Percentiles rank a stretch among this genome's conserved stretches.
phyloP scores from a whole-genome alignment of 2,329 filamentous ascomycete species.

The Aureobasidium lini region DNA sequence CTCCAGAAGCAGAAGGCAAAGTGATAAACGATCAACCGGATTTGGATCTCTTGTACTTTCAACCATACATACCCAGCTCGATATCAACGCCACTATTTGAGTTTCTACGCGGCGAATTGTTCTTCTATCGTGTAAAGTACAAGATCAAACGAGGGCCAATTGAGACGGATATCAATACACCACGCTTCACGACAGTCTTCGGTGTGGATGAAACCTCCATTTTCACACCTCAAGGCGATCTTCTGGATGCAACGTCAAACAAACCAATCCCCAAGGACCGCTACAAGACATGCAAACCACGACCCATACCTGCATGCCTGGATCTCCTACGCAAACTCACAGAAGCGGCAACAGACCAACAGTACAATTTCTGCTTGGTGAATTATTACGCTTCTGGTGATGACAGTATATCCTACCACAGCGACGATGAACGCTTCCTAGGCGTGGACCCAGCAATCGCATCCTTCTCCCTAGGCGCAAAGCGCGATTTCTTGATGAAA shows the following conservation, averaged over 20 bases:
- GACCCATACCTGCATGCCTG: slow-evolving; percentile 65
- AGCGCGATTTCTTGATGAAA: slow-evolving; percentile 70
- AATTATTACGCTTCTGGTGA: slow-evolving; percentile 75
- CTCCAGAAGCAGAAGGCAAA: slow-evolving; percentile 42
- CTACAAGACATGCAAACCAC: slow-evolving; percentile 51
- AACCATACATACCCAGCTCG: slow-evolving; percentile 59
- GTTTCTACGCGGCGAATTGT: slow-evolving; percentile 62
- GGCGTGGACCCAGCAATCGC: slow-evolving; percentile 64
- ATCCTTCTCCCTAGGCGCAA: slow-evolving; percentile 64
- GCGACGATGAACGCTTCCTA: slow-evolving; percentile 72
- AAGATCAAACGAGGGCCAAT: slow-evolving; percentile 53
- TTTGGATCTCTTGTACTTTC: slow-evolving; percentile 67
- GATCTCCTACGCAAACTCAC: slow-evolving; percentile 55
- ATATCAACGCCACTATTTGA: slow-evolving; percentile 56
- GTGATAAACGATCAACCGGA: slow-evolving; percentile 60
- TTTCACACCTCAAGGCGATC: slow-evolving; percentile 37
- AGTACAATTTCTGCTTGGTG: slow-evolving; percentile 71
- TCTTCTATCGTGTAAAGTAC: slow-evolving; percentile 70
- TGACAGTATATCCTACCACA: slow-evolving; percentile 73
- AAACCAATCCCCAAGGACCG: slow-evolving; percentile 37
- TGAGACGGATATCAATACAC: slow-evolving; percentile 39
- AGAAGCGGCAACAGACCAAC: slow-evolving; percentile 58
- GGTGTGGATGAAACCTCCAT: slow-evolving; percentile 56
- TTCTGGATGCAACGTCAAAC: slow-evolving; percentile 27
- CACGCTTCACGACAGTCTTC: slow-evolving; percentile 58